A percentile compares a stretch with the other conserved stretches of the same genome.
Evolutionary conservation across 129 eudicot genomes (phyloP).

Genomic region (Flaveria ramosissima): DNA sequence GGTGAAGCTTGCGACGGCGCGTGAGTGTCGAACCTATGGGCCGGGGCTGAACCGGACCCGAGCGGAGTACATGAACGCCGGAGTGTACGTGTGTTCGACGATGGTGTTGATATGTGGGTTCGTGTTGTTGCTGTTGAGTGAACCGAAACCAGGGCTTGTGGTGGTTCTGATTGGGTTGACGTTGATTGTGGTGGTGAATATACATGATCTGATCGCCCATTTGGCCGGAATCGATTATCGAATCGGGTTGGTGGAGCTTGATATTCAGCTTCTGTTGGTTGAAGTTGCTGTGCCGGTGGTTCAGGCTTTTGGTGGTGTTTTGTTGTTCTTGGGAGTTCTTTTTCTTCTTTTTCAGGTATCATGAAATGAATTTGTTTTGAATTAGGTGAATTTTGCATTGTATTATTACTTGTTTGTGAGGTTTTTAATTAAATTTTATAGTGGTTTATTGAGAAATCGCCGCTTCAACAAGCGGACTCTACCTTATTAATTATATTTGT

Average conservation of each 20-base stretch:
- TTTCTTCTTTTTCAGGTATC: conserved; percentile 73
- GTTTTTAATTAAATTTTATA: too few relatives aligned
- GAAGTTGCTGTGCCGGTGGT: conserved; percentile 77
- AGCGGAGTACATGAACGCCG: conserved; percentile 86
- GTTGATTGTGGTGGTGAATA: conserved; percentile 47
- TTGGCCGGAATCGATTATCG: conserved; percentile 76
- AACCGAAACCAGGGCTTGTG: conserved; percentile 61
- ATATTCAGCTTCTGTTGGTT: conserved; percentile 69
- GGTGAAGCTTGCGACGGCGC: conserved; percentile 95
- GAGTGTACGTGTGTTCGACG: conserved; percentile 64
- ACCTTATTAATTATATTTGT: too few relatives aligned
- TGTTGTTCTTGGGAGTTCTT: conserved; percentile 53
- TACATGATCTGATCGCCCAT: conserved; percentile 86
- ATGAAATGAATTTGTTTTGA: background rate
- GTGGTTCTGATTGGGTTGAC: conserved; percentile 50
- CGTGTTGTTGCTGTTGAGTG: conserved; percentile 47
- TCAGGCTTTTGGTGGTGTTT: conserved; percentile 54
- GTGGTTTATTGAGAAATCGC: too few relatives aligned
- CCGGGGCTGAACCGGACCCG: conserved; percentile 58
- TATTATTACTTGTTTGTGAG: too few relatives aligned
- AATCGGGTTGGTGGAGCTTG: conserved; percentile 54
- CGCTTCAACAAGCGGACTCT: too few relatives aligned
- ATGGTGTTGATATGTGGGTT: conserved; percentile 62
- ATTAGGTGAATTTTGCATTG: too few relatives aligned
- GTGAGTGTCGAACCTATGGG: conserved; percentile 80